Conservation (phyloP, 2,329 filamentous ascomycete species). For the Rhexocercosporidium sp. region DNA sequence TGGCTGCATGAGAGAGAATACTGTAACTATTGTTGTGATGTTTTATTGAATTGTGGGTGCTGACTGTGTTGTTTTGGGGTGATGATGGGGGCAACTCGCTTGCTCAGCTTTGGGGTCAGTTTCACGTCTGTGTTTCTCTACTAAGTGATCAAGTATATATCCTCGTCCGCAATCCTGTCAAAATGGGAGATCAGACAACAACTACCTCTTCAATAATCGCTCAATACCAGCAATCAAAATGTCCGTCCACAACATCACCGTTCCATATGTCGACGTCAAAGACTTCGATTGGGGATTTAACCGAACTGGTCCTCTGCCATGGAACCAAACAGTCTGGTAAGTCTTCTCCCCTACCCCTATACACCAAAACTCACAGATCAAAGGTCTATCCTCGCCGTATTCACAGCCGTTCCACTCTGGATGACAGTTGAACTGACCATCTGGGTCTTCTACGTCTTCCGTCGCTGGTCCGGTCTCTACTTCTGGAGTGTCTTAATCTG, state of each 20-base stretch:
- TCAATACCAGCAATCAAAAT: not conserved
- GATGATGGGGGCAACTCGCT: not conserved
- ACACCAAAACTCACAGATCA: not conserved
- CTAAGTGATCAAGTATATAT: not conserved
- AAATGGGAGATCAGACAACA: not conserved
- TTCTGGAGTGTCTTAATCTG: conserved; percentile 1
- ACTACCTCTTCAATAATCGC: not conserved
- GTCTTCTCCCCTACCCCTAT: not conserved
- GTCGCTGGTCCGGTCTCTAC: conserved; percentile 7
- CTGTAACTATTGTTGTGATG: not conserved
- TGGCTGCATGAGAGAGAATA: no score
- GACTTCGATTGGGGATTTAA: conserved; percentile 4
- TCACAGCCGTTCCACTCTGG: conserved; percentile 1
- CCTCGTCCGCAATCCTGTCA: not conserved
- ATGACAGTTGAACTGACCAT: conserved; percentile 3
- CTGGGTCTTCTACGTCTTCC: conserved; percentile 10
- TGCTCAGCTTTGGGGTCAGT: not conserved
- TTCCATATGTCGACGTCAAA: not conserved
- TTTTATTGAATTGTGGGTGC: not conserved
- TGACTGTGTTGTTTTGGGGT: conserved; percentile 3
- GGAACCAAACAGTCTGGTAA: conserved; percentile 9
- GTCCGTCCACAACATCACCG: conserved; percentile 4
- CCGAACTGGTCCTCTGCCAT: conserved; percentile 5
- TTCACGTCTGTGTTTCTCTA: not conserved
- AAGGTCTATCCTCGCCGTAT: conserved; percentile 5